These are phyloP conservation scores for Aureobasidium pullulans DNA, from an alignment of 2,329 filamentous ascomycete genomes.

Conservation along the genomic window DNA sequence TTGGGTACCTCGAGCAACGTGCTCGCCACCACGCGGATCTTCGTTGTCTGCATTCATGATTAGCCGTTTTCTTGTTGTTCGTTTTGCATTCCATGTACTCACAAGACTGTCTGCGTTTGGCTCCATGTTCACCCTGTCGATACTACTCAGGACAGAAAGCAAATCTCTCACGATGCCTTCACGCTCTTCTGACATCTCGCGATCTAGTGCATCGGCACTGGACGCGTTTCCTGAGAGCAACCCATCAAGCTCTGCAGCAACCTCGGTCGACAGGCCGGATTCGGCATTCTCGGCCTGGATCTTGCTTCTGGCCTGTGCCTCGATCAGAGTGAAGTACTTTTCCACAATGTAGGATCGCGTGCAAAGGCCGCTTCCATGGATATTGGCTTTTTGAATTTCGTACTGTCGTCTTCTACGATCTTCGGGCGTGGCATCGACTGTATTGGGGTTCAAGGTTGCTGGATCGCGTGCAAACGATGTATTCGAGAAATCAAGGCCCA, in stretches of 20 bases:
- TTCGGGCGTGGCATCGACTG: slow-evolving; percentile 28
- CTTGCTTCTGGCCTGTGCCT: slow-evolving; percentile 47
- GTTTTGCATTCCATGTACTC: slow-evolving; percentile 29
- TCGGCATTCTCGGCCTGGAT: slow-evolving; percentile 36
- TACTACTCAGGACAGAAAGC: slow-evolving; percentile 64
- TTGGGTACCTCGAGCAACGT: slow-evolving; percentile 63
- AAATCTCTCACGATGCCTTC: slow-evolving; percentile 77
- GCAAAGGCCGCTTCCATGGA: slow-evolving; percentile 72
- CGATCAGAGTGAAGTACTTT: slow-evolving; percentile 71
- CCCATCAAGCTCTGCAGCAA: slow-evolving; percentile 30
- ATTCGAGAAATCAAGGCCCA: slow-evolving; percentile 21
- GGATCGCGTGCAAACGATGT: slow-evolving; percentile 21
- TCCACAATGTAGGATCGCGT: slow-evolving; percentile 82
- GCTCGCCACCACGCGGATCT: slow-evolving; percentile 76
- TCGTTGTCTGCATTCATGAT: slow-evolving; percentile 53
- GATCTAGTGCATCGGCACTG: slow-evolving; percentile 17
- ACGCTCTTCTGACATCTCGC: slow-evolving; percentile 65
- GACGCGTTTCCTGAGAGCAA: slow-evolving; percentile 22
- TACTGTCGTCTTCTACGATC: slow-evolving; percentile 54
- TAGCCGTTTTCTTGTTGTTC: slow-evolving; percentile 19
- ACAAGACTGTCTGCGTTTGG: slow-evolving; percentile 59
- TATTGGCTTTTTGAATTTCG: slow-evolving; percentile 88
- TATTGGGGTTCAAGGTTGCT: slow-evolving; percentile 21
- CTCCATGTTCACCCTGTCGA: slow-evolving; percentile 81
- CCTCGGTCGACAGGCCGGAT: slow-evolving; percentile 28